Conservation (phyloP, 1,139 yeast genomes). For the Geotrichum fermentans region DNA sequence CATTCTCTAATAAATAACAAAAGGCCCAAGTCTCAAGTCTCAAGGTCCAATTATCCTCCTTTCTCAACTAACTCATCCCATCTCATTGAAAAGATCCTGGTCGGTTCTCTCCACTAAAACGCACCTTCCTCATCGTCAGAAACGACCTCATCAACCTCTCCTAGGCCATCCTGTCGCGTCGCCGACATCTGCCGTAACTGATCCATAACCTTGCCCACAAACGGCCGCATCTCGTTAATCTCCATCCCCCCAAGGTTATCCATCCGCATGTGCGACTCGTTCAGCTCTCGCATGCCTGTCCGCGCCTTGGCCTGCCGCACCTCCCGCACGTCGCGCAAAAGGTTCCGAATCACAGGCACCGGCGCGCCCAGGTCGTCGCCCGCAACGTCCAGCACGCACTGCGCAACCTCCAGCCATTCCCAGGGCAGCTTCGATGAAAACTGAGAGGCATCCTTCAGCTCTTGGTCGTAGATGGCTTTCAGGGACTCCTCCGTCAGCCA, state of each 20-base stretch:
- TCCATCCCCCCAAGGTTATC: constrained; percentile 81
- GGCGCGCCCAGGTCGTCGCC: constrained; percentile 71
- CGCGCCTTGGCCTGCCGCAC: constrained; percentile 75
- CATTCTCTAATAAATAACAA: too few species aligned
- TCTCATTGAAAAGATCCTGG: background rate
- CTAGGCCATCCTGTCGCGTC: constrained; percentile 30
- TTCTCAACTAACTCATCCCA: too few species aligned
- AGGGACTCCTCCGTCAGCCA: constrained; percentile 71
- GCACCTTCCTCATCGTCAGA: constrained; percentile 20
- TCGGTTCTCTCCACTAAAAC: too few species aligned
- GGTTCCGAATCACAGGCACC: constrained; percentile 56
- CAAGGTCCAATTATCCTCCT: too few species aligned
- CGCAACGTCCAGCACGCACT: constrained; percentile 60
- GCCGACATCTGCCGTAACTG: constrained; percentile 55
- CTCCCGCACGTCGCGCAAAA: constrained; percentile 80
- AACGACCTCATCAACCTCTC: constrained; percentile 23
- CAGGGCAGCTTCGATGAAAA: constrained; percentile 68
- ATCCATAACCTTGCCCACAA: constrained; percentile 74
- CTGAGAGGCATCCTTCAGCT: constrained; percentile 49
- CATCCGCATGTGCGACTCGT: constrained; percentile 77
- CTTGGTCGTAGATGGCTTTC: constrained; percentile 61
- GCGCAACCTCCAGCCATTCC: constrained; percentile 82
- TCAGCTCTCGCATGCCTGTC: constrained; percentile 69
- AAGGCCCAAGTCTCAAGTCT: too few species aligned
- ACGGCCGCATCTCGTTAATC: constrained; percentile 82